Evolutionary conservation across 345 rosid genomes (phyloP), one percentile per base, ranked within the genome.

Genomic region (Lumnitzera littorea): DNA sequence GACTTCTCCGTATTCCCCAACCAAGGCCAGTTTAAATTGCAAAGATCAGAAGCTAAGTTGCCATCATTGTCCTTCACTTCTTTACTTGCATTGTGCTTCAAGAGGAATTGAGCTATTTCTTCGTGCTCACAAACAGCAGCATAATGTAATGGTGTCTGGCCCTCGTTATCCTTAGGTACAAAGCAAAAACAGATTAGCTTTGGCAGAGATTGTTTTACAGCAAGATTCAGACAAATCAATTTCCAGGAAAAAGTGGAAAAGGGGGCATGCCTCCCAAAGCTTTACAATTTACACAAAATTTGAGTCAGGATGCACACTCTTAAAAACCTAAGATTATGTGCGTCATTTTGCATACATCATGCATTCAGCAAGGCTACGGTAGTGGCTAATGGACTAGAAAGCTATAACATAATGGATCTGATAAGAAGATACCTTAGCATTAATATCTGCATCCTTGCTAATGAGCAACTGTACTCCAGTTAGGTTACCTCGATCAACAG

Each of bases 141-240:
- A 55, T 94, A 94, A 72, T 90, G 99, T 82, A 94, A 65, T 2
- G 97, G 81, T 11, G 95, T 86, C 74, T 94, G 97, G 49, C 99
- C 99, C 69, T 90, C 99, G 13, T 84, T 78, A 72, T 94, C 99
- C 99, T 94, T 65, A 76, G 64, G 58, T 60, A 29, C 55, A 53
- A 52, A 58, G 52, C 3, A 67, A 24, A 20, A 36, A 55, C 48
- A 56, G 23, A 31, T 56, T 46, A 55, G 29, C 9, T 36, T 5
- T 36, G 43, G 11, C 43, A 36, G 7, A 36, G 11, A 36, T 36
- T 36, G 43, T 36, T 36, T 36, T 36, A 36, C 43, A 36, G 43
- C 11, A 36, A 36, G 43, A 36, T 36, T 36, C 43, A 36, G 43
- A 36, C 1, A 36, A 36, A 9, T 36, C 43, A 36, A 9, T 36